Evolutionary conservation across 139 green algal species (phyloP).

Genomic region (Ostreobium quekettii): DNA sequence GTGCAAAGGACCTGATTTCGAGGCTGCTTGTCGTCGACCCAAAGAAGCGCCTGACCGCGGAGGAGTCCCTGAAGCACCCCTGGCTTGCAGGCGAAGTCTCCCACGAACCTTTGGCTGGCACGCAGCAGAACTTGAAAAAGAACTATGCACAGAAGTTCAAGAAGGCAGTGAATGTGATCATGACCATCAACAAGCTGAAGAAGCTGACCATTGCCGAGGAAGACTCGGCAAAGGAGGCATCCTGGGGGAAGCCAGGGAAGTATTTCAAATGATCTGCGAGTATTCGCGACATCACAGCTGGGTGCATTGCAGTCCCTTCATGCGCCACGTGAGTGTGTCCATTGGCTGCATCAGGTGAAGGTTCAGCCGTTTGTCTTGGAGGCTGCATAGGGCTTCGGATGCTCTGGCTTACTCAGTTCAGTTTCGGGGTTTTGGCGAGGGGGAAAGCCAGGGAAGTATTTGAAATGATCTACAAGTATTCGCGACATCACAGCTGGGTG

Average conservation of each 20-base stretch:
- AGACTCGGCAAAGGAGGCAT: not conserved
- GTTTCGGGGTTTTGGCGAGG: too few species aligned
- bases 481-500: too few species aligned
- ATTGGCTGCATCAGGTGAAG: too few species aligned
- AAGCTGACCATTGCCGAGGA: slow-evolving; percentile 17
- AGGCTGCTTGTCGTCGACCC: slow-evolving; percentile 58
- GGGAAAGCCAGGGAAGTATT: too few species aligned
- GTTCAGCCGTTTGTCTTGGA: too few species aligned
- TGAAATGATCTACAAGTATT: too few species aligned
- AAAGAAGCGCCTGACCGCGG: slow-evolving; percentile 47
- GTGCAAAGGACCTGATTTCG: slow-evolving; percentile 61
- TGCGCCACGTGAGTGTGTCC: too few species aligned
- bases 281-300: too few species aligned
- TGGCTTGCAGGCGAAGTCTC: slow-evolving; percentile 40
- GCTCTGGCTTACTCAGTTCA: too few species aligned
- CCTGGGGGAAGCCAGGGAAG: not conserved
- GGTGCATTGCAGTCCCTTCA: too few species aligned
- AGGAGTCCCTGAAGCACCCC: slow-evolving; percentile 55
- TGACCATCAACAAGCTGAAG: slow-evolving; percentile 22
- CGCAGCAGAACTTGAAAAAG: slow-evolving; percentile 16
- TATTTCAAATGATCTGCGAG: too few species aligned
- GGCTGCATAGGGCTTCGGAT: too few species aligned
- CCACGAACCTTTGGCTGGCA: not conserved
- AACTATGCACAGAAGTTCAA: slow-evolving; percentile 13
- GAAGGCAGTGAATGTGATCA: slow-evolving; percentile 18